A percentile compares a stretch with the other conserved stretches of the same genome.
These are phyloP conservation scores for Oryza brachyantha DNA, from an alignment of 176 grass and related monocot genomes.

Conservation along the genomic window DNA sequence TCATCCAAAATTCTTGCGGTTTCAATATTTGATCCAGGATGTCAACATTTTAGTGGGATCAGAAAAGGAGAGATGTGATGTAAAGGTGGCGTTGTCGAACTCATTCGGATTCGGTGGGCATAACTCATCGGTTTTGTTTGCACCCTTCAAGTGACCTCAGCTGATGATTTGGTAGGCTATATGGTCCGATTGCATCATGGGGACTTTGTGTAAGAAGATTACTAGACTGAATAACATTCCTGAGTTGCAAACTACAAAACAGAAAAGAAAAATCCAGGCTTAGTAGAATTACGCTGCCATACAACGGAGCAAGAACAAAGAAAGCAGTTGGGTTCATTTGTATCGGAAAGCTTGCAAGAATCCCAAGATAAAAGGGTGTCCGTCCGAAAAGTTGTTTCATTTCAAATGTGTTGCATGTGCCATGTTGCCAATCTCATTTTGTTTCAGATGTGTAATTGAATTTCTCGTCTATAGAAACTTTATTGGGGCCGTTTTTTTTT, in stretches of 20 bases:
- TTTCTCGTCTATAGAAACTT: constrained; percentile 11
- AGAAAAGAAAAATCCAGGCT: constrained; percentile 35
- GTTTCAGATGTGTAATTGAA: constrained; percentile 28
- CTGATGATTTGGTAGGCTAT: constrained; percentile 27
- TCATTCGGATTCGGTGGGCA: constrained; percentile 97
- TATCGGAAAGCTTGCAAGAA: constrained; percentile 21
- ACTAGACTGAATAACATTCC: constrained; percentile 15
- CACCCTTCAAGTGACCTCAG: constrained; percentile 58
- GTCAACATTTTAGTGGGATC: constrained; percentile 67
- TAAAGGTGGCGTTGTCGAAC: constrained; percentile 89
- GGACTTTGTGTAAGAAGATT: constrained; percentile 8
- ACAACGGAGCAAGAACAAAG: constrained; percentile 25
- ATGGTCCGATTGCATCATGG: constrained; percentile 6
- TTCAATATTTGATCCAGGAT: constrained; percentile 62
- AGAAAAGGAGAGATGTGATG: constrained; percentile 81
- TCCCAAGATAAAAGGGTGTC: not conserved
- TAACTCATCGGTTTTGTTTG: constrained; percentile 94
- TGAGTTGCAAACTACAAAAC: constrained; percentile 32
- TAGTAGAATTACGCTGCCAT: constrained; percentile 37
- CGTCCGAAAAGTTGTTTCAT: constrained; percentile 11
- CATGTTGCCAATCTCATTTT: not conserved
- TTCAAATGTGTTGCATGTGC: not conserved
- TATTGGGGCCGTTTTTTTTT: not conserved
- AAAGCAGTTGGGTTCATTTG: constrained; percentile 35
- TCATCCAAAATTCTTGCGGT: constrained; percentile 7